Evolutionary conservation across 768 basidiomycete genomes (phyloP).

Genomic region (Trametes maxima): DNA sequence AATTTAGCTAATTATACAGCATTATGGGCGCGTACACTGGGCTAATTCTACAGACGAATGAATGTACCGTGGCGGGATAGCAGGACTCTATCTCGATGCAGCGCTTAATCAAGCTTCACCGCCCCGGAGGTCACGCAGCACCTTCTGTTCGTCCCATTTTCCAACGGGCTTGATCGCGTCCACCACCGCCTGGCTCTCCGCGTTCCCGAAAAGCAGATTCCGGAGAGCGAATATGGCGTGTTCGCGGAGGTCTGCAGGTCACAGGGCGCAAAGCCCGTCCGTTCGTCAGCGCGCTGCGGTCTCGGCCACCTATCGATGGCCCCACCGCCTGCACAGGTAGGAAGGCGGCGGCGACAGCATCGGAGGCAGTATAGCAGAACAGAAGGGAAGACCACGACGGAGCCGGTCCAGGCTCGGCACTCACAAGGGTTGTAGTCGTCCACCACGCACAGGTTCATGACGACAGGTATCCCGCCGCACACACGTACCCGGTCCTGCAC

Average conservation of each 20-base stretch:
- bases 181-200: constrained; percentile 80
- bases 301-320: too few species aligned
- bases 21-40: too few species aligned
- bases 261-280: neutral
- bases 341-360: too few species aligned
- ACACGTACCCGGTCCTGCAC: constrained; percentile 76
- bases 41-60: too few species aligned
- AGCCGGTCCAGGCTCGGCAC: constrained; percentile 36
- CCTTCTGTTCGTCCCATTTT: constrained; percentile 59
- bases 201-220: constrained; percentile 75
- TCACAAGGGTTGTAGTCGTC: constrained; percentile 93
- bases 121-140: constrained; percentile 44
- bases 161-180: constrained; percentile 66
- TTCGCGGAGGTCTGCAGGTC: constrained; percentile 75
- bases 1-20: too few species aligned
- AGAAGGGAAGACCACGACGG: neutral
- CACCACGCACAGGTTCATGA: constrained; percentile 87
- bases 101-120: constrained; percentile 11
- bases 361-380: too few species aligned
- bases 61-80: too few species aligned
- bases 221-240: constrained; percentile 86
- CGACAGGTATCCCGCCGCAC: constrained; percentile 74
- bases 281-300: neutral
- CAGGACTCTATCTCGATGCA: neutral
- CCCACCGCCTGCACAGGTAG: too few species aligned